Base-by-base conservation (phyloP, 2,329 filamentous ascomycete species). In the Corynespora cassiicola region DNA sequence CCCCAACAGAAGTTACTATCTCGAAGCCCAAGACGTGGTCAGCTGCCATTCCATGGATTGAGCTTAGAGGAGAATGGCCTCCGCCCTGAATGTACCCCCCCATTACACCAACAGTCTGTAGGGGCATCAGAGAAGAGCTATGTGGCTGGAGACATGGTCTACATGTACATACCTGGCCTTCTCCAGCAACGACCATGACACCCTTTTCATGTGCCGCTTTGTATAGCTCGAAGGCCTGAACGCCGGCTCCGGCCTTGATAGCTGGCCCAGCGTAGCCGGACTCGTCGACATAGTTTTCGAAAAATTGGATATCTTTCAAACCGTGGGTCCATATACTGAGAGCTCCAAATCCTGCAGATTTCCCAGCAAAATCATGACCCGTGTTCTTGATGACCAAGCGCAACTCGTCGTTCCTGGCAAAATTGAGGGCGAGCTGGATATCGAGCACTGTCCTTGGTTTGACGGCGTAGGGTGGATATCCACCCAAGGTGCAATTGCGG, bases 11-110 rank as follows among this genome's bases (percentile, higher is more conserved):
- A 2, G 54, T 51, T 7, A 58, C 50, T 11, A 61, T 34, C 33
- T 61, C 51, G 15, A 58, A 53, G 12, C 45, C 46, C 5, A 62
- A 42, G 9, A 60, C 52, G n/a, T 61, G 45, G 33, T 62, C 58
- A 2, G 57, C 60, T n/a, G 54, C 57, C 46, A 62, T 54, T 18
- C 58, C 60, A 43, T 75, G 75, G 19, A 72, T 53, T 24, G 69
- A 68, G 12, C 72, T 72, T 21, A 82, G 51, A 5, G 77, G 77
- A 7, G 73, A 75, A 57, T 82, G 77, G 0, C 79, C 79, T 17
- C 77, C 79, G 6, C 75, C 77, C 16, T 54, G 58, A 17, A 65
- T 59, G 45, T 63, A 72, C 4, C 68, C 58, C 10, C 58, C 58
- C 42, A 52, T 71, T 46, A 77, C 63, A 10, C 79, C 79, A 7